Evolutionary conservation across 1,284 basidiomycete genomes (phyloP), one percentile per base, ranked within the genome.

Genomic region (Ustilago crameri): DNA sequence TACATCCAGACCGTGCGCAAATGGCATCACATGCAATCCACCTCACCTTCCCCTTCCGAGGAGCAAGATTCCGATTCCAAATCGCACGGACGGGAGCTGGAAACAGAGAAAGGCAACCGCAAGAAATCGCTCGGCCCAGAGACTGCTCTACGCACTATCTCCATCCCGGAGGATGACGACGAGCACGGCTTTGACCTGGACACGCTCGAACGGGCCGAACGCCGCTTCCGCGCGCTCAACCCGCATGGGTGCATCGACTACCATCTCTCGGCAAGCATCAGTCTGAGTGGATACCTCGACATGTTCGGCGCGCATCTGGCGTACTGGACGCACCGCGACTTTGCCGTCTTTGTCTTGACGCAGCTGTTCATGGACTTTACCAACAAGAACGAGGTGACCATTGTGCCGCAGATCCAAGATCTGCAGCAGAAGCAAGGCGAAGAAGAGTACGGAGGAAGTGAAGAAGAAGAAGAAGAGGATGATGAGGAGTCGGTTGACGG

Each of bases 241-340:
- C 74, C 78, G 22, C 74, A 82, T 44, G 80, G 80, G 2, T 76
- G 77, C 47, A 73, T 82, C 51, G 80, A 82, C 53, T 82, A 75
- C 55, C 54, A 69, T 10, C 46, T 69, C 5, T 72, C 62, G 17
- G 63, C 53, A 7, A 56, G 42, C 26, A 66, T 71, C 49, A 63
- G 60, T 15, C 41, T 75, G 7, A 75, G 70, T 48, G 64, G 66
- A 23, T 75, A 76, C 34, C 44, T 75, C 30, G 78, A 81, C 47
- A 78, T 79, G 70, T 56, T 81, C 17, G 71, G 68, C 20, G 69
- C 74, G 0, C 80, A 81, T 45, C 61, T 78, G 41, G 57, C 64
- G 24, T 82, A 82, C 56, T 82, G 81, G 81, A 71, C 68, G 1
- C 73, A 72, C 44, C 45, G 57, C 8, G 49, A 70, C 23, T 80